Evolutionary conservation across 2,329 filamentous ascomycete genomes (phyloP).

Genomic region (Colletotrichum filicis): DNA sequence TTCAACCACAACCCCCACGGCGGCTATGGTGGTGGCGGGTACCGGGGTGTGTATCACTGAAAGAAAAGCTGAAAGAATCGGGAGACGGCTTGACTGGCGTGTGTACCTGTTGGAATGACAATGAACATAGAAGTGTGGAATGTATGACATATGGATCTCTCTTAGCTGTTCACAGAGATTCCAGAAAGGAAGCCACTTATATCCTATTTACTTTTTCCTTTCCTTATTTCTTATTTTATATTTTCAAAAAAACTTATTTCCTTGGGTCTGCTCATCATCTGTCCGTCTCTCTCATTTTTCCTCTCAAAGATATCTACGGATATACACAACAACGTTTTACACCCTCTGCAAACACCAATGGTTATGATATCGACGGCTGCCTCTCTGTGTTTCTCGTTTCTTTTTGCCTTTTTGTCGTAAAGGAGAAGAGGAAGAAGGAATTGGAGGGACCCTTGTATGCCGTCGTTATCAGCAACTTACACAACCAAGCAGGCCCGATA

Average conservation of each 20-base stretch:
- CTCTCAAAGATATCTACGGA: too few species aligned
- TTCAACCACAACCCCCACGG: conserved; percentile 1
- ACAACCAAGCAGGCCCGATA: not conserved
- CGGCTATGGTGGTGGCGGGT: conserved; percentile 32
- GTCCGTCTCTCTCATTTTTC: not conserved
- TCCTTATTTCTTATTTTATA: conserved; percentile 34
- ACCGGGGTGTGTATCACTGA: conserved; percentile 34
- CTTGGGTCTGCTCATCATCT: conserved; percentile 22
- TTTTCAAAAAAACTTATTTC: conserved; percentile 8
- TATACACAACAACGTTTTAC: not conserved
- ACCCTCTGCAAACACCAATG: conserved; percentile 23
- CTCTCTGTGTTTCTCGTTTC: not conserved
- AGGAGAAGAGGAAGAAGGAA: not conserved
- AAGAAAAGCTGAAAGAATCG: not conserved
- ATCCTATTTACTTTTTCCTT: conserved; percentile 28
- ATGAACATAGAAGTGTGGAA: conserved; percentile 33
- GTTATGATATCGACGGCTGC: conserved; percentile 31
- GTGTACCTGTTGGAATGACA: conserved; percentile 6
- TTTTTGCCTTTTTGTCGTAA: not conserved
- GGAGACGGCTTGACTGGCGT: not conserved
- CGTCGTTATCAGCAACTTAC: conserved; percentile 1
- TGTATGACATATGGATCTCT: conserved; percentile 27
- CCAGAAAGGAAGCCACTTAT: conserved; percentile 30
- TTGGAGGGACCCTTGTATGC: not conserved
- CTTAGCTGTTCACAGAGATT: conserved; percentile 12